These are phyloP conservation scores for Prunus fruticosa DNA, from an alignment of 306 rosid species.

Conservation along the genomic window DNA sequence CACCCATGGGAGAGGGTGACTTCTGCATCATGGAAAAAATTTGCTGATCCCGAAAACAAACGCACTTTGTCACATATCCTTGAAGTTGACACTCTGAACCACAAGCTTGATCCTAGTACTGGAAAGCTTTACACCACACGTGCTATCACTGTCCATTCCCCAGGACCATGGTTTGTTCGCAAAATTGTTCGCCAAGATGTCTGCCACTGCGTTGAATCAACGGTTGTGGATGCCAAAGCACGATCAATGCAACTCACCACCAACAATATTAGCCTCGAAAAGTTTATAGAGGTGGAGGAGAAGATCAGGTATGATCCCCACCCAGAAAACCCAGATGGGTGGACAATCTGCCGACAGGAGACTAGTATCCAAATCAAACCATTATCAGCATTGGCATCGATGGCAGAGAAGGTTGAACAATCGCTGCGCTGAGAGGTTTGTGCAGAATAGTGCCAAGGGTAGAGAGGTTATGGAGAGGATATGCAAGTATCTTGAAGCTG, in stretches of 20 bases:
- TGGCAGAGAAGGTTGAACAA: conserved; percentile 90
- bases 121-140: conserved; percentile 76
- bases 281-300: conserved; percentile 79
- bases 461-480: conserved; percentile 97
- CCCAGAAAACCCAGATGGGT: conserved; percentile 56
- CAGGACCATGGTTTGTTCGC: conserved; percentile 81
- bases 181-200: conserved; percentile 80
- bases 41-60: conserved; percentile 77
- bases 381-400: conserved; percentile 71
- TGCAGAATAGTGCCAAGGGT: conserved; percentile 82
- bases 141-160: conserved; percentile 70
- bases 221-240: conserved; percentile 54
- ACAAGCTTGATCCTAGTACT: conserved; percentile 44
- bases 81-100: conserved; percentile 79
- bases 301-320: conserved; percentile 67
- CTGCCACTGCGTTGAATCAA: conserved; percentile 76
- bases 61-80: conserved; percentile 67
- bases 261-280: conserved; percentile 66
- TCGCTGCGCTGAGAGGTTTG: conserved; percentile 74
- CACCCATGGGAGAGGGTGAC: conserved; percentile 97
- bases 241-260: conserved; percentile 62
- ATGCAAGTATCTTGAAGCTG: conserved; percentile 87
- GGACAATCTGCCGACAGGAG: conserved; percentile 86
- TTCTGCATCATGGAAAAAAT: conserved; percentile 91
- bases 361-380: conserved; percentile 78